Percentiles rank a stretch among this genome's conserved stretches.
These are phyloP conservation scores for Citrullus amarus DNA, from an alignment of 306 rosid species.

Conservation along the genomic window DNA sequence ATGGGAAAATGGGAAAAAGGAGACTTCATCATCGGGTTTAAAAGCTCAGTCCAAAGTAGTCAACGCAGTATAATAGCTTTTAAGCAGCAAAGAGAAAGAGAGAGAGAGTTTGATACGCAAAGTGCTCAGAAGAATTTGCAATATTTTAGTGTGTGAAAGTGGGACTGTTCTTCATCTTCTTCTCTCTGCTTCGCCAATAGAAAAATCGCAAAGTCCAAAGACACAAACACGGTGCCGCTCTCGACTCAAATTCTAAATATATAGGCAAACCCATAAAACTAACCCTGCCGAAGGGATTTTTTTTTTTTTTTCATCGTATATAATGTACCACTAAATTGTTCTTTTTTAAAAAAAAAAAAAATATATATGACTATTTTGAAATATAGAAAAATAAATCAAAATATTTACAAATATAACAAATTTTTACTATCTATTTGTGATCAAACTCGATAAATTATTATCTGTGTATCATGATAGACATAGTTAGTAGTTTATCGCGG, in stretches of 20 bases:
- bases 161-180: not conserved
- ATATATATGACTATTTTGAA: too few relatives aligned
- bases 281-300: not conserved
- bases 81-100: not conserved
- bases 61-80: conserved; percentile 10
- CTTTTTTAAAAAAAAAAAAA: too few relatives aligned
- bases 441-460: too few relatives aligned
- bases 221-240: not conserved
- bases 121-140: not conserved
- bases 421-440: too few relatives aligned
- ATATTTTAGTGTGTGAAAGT: conserved; percentile 2
- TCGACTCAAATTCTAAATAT: not conserved
- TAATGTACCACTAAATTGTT: too few relatives aligned
- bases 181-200: not conserved
- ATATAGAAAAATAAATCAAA: too few relatives aligned
- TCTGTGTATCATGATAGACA: too few relatives aligned
- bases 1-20: not conserved
- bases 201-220: not conserved
- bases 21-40: not conserved
- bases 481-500: too few relatives aligned
- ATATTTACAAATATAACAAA: too few relatives aligned
- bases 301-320: too few relatives aligned
- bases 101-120: conserved; percentile 8
- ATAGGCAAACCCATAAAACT: not conserved
- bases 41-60: conserved; percentile 2